Base-by-base conservation (phyloP, 2,329 filamentous ascomycete species). In the Rasamsonia emersonii region DNA sequence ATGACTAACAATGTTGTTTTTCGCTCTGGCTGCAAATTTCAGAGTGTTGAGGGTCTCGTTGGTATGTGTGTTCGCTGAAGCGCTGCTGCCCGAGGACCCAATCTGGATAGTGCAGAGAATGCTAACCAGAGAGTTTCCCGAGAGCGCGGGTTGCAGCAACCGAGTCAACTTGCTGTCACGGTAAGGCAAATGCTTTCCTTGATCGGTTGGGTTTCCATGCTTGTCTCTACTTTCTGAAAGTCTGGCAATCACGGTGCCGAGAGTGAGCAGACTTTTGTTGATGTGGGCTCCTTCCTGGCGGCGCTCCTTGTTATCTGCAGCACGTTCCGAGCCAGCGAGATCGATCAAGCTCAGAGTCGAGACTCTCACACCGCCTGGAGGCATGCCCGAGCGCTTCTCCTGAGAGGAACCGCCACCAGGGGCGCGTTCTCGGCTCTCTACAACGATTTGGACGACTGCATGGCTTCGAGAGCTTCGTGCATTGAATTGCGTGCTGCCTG, bases 1-100 rank as follows among this genome's bases (percentile, higher is more conserved):
- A 61, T 96, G 88, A 47, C 86, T 95, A 53, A 96, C 81, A 50
- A 98, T 94, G 54, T 82, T 98, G 61, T 98, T 98, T 70, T 94
- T 95, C 26, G 91, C 91, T 48, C 91, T 76, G 8, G 88, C 91
- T 2, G 91, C 91, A 53, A 98, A 98, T 50, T 96, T 98, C 39
- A 98, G 68, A 0, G 91, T 98, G 55, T 94, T 98, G 34, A 98
- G 64, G 0, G 89, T 96, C 61, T 98, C 91, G 11, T 75, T 74
- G 0, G 82, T 85, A 49, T 95, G 85, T 14, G 72, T 83, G 46
- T 76, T 81, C 13, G 79, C 73, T 3, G 77, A 63, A 2, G 84
- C 82, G 6, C 75, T 69, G 47, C 77, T 86, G 14, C 82, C 80
- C 9, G 76, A 73, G 2, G 82, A 70, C n/a, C 85, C 85, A 27